phyloP scores from a whole-genome alignment of 164 flowering plant species.

The Vitis rupestris region DNA sequence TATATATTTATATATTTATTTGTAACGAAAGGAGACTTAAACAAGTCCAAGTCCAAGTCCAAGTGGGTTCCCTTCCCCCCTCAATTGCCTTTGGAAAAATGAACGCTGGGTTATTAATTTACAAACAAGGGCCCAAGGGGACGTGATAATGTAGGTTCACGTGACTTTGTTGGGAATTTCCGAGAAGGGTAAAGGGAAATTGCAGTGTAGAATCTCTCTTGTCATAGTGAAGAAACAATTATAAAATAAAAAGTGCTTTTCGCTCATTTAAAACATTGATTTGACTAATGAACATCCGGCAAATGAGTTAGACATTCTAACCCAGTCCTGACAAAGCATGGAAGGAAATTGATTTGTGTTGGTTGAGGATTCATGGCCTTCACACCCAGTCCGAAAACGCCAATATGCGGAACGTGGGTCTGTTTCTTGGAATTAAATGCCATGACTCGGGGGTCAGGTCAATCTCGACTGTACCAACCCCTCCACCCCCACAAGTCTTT shows the following conservation, averaged over 20 bases:
- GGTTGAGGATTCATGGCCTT: background rate
- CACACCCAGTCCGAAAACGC: background rate
- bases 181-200: background rate
- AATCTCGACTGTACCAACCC: background rate
- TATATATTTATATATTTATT: too few relatives aligned
- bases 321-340: background rate
- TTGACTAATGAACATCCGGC: conserved; percentile 1
- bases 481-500: background rate
- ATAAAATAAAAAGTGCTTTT: background rate
- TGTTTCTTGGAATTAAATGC: background rate
- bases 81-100: too few relatives aligned
- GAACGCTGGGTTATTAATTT: too few relatives aligned
- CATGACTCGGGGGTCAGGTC: background rate
- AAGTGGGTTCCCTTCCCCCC: too few relatives aligned
- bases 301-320: background rate
- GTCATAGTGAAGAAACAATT: background rate
- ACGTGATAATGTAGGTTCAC: too few relatives aligned
- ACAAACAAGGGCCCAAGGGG: too few relatives aligned
- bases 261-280: conserved; percentile 14
- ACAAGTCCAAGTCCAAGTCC: too few relatives aligned
- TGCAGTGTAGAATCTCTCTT: too few relatives aligned
- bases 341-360: background rate
- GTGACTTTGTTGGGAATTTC: too few relatives aligned
- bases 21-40: too few relatives aligned
- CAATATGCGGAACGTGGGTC: background rate